Percentiles rank a stretch among this genome's conserved stretches.
These are phyloP conservation scores for Ephemerocybe angulata DNA, from an alignment of 768 basidiomycete genomes.

Conservation along the genomic window DNA sequence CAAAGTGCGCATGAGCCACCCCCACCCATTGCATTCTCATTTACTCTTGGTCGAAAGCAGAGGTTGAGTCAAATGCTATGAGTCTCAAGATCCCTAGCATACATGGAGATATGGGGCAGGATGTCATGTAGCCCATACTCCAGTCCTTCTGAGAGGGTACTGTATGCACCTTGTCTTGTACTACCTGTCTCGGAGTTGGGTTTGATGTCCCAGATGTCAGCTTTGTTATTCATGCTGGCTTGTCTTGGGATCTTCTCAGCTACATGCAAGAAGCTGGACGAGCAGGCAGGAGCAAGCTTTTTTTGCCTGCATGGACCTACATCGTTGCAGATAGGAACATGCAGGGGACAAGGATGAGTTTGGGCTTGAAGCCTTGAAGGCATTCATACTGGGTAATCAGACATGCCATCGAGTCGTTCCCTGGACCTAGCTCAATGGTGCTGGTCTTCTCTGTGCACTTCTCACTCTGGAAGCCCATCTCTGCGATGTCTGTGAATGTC, in stretches of 20 bases:
- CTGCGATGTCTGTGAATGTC: not conserved
- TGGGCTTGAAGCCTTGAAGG: not conserved
- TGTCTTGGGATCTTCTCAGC: not conserved
- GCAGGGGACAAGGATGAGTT: not conserved
- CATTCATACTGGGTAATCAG: not conserved
- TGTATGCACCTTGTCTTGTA: not conserved
- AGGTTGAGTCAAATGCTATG: not conserved
- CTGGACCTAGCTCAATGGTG: not conserved
- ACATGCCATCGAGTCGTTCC: not conserved
- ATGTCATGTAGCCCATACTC: not conserved
- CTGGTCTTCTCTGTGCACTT: not conserved
- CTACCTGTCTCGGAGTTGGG: not conserved
- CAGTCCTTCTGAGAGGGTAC: not conserved
- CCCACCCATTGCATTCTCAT: not conserved
- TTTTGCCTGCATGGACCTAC: not conserved
- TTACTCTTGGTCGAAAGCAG: not conserved
- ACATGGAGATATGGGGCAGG: not conserved
- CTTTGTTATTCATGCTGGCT: constrained; percentile 3
- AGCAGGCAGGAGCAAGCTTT: not conserved
- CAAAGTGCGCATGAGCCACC: not conserved
- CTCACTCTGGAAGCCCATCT: not conserved
- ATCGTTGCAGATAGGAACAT: not conserved
- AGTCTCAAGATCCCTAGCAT: not conserved
- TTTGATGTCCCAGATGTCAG: constrained; percentile 2
- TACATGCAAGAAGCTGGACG: not conserved